These are phyloP conservation scores for Plasmodium adleri DNA, from an alignment of 169 alveolate species.

Conservation along the genomic window DNA sequence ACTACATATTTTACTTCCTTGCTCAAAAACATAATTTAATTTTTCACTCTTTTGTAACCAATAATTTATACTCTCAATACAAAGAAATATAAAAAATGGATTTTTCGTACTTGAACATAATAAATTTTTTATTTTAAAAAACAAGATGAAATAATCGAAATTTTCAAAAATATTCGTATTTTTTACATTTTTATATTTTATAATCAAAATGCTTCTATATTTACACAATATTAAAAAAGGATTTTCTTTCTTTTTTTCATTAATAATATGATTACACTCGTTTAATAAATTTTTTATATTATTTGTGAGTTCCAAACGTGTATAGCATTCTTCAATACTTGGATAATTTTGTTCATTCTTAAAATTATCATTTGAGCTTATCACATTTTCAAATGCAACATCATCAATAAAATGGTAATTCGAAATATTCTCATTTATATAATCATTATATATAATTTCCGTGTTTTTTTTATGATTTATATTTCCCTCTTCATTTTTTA, in stretches of 20 bases:
- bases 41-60: slow-evolving; percentile 75
- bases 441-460: no score
- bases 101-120: slow-evolving; percentile 36
- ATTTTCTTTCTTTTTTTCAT: slow-evolving; percentile 60
- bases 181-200: slow-evolving; percentile 73
- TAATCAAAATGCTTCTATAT: slow-evolving; percentile 73
- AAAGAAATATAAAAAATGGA: slow-evolving; percentile 65
- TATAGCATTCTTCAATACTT: neutral
- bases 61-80: slow-evolving; percentile 68
- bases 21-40: slow-evolving; percentile 47
- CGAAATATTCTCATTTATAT: no score
- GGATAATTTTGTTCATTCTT: no score
- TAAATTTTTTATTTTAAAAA: slow-evolving; percentile 67
- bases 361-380: no score
- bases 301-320: slow-evolving; percentile 18
- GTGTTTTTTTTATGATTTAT: no score
- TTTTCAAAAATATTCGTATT: slow-evolving; percentile 25
- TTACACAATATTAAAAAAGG: slow-evolving; percentile 75
- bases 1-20: neutral
- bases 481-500: no score
- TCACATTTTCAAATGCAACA: no score
- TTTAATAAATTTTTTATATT: slow-evolving; percentile 30
- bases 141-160: slow-evolving; percentile 57
- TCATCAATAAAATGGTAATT: no score
- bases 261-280: slow-evolving; percentile 57